phyloP scores from a whole-genome alignment of 441 rosid species.

The Euphorbia corollata region DNA sequence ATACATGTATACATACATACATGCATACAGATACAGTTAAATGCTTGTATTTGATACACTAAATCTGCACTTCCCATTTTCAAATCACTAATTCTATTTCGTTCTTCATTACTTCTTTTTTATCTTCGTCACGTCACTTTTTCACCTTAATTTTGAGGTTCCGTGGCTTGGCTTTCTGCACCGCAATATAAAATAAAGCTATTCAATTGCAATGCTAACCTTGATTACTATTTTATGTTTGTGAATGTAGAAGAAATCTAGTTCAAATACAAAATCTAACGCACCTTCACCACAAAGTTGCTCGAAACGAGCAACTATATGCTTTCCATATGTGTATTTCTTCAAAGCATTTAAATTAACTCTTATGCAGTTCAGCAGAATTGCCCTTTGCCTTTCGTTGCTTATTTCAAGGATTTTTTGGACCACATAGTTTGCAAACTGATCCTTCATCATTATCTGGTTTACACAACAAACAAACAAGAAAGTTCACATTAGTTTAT shows the following conservation, averaged over 20 bases:
- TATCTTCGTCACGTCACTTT: neutral
- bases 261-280: neutral
- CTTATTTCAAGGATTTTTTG: constrained; percentile 76
- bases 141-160: neutral
- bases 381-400: constrained; percentile 47
- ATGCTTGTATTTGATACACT: too few relatives aligned
- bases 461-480: constrained; percentile 2
- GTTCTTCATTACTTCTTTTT: neutral
- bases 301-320: constrained; percentile 76
- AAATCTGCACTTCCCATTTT: neutral
- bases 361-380: constrained; percentile 48
- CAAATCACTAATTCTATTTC: neutral
- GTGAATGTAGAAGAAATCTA: too few relatives aligned
- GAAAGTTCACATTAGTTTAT: too few relatives aligned
- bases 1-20: too few relatives aligned
- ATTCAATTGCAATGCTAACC: neutral
- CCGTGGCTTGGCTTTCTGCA: constrained; percentile 10
- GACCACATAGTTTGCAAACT: constrained; percentile 80
- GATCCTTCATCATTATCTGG: constrained; percentile 88
- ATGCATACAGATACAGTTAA: neutral
- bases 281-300: constrained; percentile 61
- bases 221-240: neutral
- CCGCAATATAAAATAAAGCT: neutral
- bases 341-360: constrained; percentile 60
- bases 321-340: constrained; percentile 88